Evolutionary conservation across 192 early-diverging fungal species (phyloP), one percentile per base, ranked within the genome.

Genomic region (Pilaira anomala): DNA sequence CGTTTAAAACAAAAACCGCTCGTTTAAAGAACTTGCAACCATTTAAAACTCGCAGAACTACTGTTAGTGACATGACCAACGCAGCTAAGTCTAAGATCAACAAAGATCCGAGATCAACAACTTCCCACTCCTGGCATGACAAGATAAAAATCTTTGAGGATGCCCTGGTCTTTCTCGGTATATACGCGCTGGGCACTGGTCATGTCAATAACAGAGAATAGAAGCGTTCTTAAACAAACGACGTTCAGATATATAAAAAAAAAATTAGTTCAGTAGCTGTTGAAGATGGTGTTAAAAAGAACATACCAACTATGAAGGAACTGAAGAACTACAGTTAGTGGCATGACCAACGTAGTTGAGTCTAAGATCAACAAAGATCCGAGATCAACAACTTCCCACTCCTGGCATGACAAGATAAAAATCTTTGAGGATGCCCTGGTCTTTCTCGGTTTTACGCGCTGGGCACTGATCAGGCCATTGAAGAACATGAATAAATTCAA

Each of bases 1-100:
- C 46, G 46, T 48, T 48, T 48, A 48, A 48, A 48, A 48, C 46
- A 48, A 48, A 48, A 48, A 48, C 46, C 46, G 46, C 46, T 48
- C 46, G 46, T 48, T 48, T 48, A 48, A 48, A 48, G 46, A 48
- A 48, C 46, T 48, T 48, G 46, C 46, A 48, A 48, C 46, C 46
- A 48, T 48, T 48, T 48, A 19, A 48, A 19, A 22, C 46, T 48
- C 19, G 46, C 46, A 48, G 46, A 48, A 48, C 46, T 48, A 48
- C 22, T 22, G n/a, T 48, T 48, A 48, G 46, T 48, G 46, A 48
- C 46, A 48, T 48, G 46, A 48, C 46, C 46, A 48, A 48, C 46
- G 46, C 46, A 48, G 46, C 46, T 48, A 19, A 48, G 22, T 48
- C 46, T 48, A 48, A 48, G 46, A 48, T 48, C 46, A 24, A 48